These are phyloP conservation scores for Sindora glabra DNA, from an alignment of 306 rosid species.

Conservation along the genomic window DNA sequence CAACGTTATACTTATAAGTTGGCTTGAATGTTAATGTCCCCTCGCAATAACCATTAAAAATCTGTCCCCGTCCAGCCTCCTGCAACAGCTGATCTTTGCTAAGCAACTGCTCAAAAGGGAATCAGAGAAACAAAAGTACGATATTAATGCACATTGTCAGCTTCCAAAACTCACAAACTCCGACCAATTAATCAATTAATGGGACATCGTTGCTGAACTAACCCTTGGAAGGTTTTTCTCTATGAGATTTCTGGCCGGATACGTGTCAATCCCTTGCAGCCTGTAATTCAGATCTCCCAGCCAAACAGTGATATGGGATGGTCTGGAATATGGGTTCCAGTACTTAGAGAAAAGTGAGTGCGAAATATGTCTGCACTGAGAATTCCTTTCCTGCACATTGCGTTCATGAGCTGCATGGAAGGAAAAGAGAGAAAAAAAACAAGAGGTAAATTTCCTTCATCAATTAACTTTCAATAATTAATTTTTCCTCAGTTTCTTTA, in stretches of 20 bases:
- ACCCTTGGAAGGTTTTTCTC: conserved; percentile 40
- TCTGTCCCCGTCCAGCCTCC: conserved; percentile 65
- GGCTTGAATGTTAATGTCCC: conserved; percentile 75
- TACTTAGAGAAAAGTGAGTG: conserved; percentile 47
- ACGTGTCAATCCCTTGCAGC: conserved; percentile 42
- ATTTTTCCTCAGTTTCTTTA: too few relatives aligned
- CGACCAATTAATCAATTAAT: background rate
- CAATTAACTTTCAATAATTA: background rate
- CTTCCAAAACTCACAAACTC: conserved; percentile 3
- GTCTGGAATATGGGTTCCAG: conserved; percentile 50
- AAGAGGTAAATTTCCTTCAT: too few relatives aligned
- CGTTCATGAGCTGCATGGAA: conserved; percentile 48
- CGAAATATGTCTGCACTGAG: conserved; percentile 46
- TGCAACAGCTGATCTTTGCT: conserved; percentile 60
- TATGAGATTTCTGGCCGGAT: conserved; percentile 44
- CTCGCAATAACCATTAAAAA: conserved; percentile 66
- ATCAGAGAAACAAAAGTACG: background rate
- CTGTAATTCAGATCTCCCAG: conserved; percentile 78
- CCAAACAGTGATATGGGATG: conserved; percentile 57
- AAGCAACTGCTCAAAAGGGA: conserved; percentile 28
- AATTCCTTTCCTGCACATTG: conserved; percentile 60
- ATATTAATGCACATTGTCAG: background rate
- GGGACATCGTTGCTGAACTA: background rate
- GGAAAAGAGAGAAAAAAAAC: too few relatives aligned
- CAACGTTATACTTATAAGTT: conserved; percentile 63